Evolutionary conservation across 2,329 filamentous ascomycete species (phyloP), one percentile per base, ranked within the genome.

Genomic region (Magnaporthiopsis poae): DNA sequence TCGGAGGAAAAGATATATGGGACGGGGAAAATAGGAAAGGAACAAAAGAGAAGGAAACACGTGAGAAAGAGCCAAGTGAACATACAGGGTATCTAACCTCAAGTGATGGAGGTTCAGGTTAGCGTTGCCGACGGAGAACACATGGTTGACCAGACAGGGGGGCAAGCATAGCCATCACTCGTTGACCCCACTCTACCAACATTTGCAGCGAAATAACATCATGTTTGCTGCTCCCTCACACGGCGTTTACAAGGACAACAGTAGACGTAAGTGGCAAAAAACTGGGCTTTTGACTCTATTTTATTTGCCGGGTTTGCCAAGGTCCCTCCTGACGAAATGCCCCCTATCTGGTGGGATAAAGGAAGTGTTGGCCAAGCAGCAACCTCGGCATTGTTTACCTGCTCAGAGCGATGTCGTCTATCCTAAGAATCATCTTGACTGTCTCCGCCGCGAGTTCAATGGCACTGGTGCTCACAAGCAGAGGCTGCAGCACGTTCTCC

Each of bases 401-500:
- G 73, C 81, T 86, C 76, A 88, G 77, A 63, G 84, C 84, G 78
- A 88, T 88, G 74, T 88, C 86, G 74, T 88, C 86, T 79, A 88
- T 88, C 75, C 86, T 83, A 74, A 88, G 76, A 75, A 88, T 88
- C 92, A 96, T 95, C 87, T 98, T 99, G 73, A 98, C 95, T 68
- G 95, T 99, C 85, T 99, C 95, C 9, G 94, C 93, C 36, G 95
- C 95, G 78, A 99, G 80, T 82, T 99, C 94, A 73, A 99, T 95
- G 31, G 95, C 92, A 78, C 94, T 98, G 67, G 95, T 99, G 84
- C 92, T 96, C 69, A 99, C 95, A 69, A 99, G 82, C 75, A 99
- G 82, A 25, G 95, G 95, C 82, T 99, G 95, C 76, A 99, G 83
- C 66, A 99, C 95, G 71, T 96, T 96, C 83, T 97, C 93, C 77